Evolutionary conservation across 352 stramenopile species (phyloP), one percentile per base, ranked within the genome.

Genomic region (Phytophthora constricta): DNA sequence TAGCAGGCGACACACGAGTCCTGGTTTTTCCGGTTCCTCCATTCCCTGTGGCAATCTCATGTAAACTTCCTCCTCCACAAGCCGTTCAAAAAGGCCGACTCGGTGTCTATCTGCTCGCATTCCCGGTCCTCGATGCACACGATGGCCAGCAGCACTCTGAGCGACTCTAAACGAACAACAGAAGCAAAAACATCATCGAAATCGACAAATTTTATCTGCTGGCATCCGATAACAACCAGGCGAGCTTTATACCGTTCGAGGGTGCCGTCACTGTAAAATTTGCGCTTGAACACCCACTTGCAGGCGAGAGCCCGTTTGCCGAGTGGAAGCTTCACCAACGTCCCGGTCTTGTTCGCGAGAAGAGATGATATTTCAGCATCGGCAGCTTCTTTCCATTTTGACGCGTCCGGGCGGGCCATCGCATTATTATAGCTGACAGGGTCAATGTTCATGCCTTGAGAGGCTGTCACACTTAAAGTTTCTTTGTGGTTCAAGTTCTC

Each of bases 91-190:
- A 68, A 73, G 7, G 59, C 59, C 0, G 65, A 69, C 20, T 74
- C 67, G 1, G 65, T 48, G 58, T 74, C 65, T 34, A 69, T 65
- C n/a, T 74, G 59, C 13, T 65, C 22, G 17, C 62, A 25, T 20
- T 65, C 52, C 10, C 33, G 60, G n/a, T 68, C 53, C 0, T 69
- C 17, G 7, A 23, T 47, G 41, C 14, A n/a, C 9, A 20, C 41
- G 14, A 47, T n/a, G 13, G 14, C 19, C 16, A 47, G 41, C 16
- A 47, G 7, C 4, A 54, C 31, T 2, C 54, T 22, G 13, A 70
- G 25, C 7, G 48, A 46, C 51, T 58, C 16, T 9, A 37, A 11
- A 13, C 31, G 31, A 13, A 37, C 31, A 13, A 37, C 31, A 7
- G 31, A 11, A 37, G 31, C 41, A 20, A 47, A 47, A 2, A 20